Percentiles rank a stretch among this genome's conserved stretches.
These are phyloP conservation scores for Jamesozyma rosinii DNA, from an alignment of 805 yeast genomes.

Conservation along the genomic window DNA sequence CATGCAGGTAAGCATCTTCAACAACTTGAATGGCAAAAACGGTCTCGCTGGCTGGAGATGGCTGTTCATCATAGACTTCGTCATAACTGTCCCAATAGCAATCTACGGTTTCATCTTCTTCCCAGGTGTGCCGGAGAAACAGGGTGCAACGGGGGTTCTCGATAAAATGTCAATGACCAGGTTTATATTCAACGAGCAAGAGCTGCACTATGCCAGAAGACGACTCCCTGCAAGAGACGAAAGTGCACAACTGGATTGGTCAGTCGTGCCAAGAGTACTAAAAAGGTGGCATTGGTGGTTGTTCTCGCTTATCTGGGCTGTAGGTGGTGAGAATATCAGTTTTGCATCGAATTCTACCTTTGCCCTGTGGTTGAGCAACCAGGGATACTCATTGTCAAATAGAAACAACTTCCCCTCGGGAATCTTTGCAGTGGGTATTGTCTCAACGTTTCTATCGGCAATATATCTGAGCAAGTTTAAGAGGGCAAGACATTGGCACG, in stretches of 20 bases:
- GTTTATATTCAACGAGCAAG: slow-evolving; percentile 35
- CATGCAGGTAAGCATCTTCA: slow-evolving; percentile 48
- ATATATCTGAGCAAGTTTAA: slow-evolving; percentile 37
- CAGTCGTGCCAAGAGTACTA: slow-evolving; percentile 37
- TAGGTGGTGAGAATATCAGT: slow-evolving; percentile 43
- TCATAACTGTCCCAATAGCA: slow-evolving; percentile 49
- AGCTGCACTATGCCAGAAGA: slow-evolving; percentile 34
- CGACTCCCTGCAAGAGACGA: slow-evolving; percentile 36
- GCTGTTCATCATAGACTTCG: slow-evolving; percentile 56
- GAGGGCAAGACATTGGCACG: slow-evolving; percentile 41
- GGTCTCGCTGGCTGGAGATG: slow-evolving; percentile 59
- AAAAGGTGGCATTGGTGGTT: slow-evolving; percentile 51
- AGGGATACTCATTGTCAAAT: slow-evolving; percentile 35
- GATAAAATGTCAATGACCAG: slow-evolving; percentile 20
- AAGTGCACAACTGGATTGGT: slow-evolving; percentile 32
- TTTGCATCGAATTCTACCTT: slow-evolving; percentile 40
- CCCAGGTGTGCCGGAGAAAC: slow-evolving; percentile 47
- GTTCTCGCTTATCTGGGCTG: slow-evolving; percentile 43
- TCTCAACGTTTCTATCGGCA: slow-evolving; percentile 38
- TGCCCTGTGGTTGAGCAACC: slow-evolving; percentile 38
- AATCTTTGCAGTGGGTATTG: slow-evolving; percentile 43
- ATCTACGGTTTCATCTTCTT: slow-evolving; percentile 48
- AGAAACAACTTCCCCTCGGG: slow-evolving; percentile 49
- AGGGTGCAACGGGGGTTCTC: slow-evolving; percentile 5
- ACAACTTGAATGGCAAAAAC: slow-evolving; percentile 36